Evolutionary conservation across 2,329 filamentous ascomycete genomes (phyloP), one percentile per base, ranked within the genome.

Genomic region (Sphaerulina populicola): DNA sequence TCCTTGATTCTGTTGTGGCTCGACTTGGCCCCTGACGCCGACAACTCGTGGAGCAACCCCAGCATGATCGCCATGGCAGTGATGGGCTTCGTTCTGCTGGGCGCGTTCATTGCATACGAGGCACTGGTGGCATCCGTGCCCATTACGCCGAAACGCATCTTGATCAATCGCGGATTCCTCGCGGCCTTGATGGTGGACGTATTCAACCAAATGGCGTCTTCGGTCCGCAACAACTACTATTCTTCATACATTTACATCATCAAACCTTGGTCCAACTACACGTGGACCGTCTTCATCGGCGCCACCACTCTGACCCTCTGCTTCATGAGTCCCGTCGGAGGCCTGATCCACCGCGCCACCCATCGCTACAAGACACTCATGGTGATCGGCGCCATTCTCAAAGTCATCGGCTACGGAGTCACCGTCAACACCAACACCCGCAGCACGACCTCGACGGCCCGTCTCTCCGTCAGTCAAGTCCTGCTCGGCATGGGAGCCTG

Each of bases 281-380:
- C 67, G 36, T 72, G 70, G 71, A 72, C 66, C 6, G 67, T 72
- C 27, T 72, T 73, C 58, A 41, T 69, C 8, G 66, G 66, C 14
- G 66, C 66, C 53, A 70, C 68, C 1, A 73, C 69, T 15, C 66
- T 73, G 59, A 66, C 65, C 0, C 66, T 74, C 14, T 64, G 67
- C 37, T 36, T 72, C 4, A 37, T 71, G 3, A 64, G 69, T 0
- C 69, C 69, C 2, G 33, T 72, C 9, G 57, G 44, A 18, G 62
- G 64, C 0, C 43, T 64, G 14, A 58, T 65, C 4, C 71, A 72
- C 29, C 57, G 66, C 0, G 38, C 44, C 18, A 68, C 69, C 0
- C 71, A 73, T 49, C 64, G 70, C 1, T 74, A 73, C 67, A 73
- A 72, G 62, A 57, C 62, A 6, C 48, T 73, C 14, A 69, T 69